phyloP scores from a whole-genome alignment of 192 early-diverging fungal species.

The Funneliformis mosseae region DNA sequence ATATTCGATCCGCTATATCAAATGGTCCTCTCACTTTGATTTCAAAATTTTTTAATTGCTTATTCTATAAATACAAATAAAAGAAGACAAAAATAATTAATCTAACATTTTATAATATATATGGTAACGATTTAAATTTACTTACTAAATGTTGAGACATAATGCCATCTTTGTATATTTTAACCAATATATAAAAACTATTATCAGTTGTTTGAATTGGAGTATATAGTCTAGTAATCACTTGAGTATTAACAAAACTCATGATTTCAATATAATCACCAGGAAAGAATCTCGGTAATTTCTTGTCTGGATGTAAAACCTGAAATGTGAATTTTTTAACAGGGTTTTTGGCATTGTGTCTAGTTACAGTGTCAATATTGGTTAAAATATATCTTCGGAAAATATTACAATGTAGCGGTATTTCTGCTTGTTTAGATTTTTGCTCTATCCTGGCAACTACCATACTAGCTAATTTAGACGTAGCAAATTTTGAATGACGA shows the following conservation, averaged over 20 bases:
- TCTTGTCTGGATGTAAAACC: background rate
- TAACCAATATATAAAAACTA: slow-evolving; percentile 10
- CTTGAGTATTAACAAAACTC: background rate
- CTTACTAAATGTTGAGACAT: slow-evolving; percentile 12
- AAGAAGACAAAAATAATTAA: background rate
- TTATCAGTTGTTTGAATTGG: background rate
- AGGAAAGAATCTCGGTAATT: slow-evolving; percentile 16
- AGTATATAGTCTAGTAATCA: slow-evolving; percentile 12
- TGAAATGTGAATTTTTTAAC: slow-evolving; percentile 25
- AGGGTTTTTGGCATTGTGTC: background rate
- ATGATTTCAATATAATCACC: slow-evolving; percentile 32
- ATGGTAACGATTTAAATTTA: background rate
- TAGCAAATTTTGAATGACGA: slow-evolving; percentile 25
- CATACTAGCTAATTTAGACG: slow-evolving; percentile 10
- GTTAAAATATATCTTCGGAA: slow-evolving; percentile 25
- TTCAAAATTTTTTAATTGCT: slow-evolving; percentile 23
- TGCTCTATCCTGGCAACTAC: background rate
- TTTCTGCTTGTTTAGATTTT: background rate
- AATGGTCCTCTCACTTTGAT: slow-evolving; percentile 26
- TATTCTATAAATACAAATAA: slow-evolving; percentile 10
- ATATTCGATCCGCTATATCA: slow-evolving; percentile 19
- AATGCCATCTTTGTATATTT: slow-evolving; percentile 9
- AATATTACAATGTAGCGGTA: background rate
- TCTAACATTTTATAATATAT: background rate
- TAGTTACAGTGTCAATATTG: slow-evolving; percentile 14